Conservation (phyloP, 306 rosid species). For the Begonia peltatifolia region DNA sequence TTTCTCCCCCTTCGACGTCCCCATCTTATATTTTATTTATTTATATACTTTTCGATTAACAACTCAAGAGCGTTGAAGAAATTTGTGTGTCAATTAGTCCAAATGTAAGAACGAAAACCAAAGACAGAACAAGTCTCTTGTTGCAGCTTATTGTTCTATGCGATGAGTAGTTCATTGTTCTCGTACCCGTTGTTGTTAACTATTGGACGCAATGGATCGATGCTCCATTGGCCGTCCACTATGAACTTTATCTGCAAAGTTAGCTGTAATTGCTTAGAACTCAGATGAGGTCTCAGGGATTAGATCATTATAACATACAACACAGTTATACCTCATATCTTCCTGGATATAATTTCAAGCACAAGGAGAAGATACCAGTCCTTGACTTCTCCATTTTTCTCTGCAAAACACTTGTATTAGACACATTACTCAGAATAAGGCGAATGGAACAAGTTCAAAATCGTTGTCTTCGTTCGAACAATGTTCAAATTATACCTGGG, state of each 20-base stretch:
- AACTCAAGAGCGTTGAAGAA: too few relatives aligned
- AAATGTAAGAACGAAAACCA: too few relatives aligned
- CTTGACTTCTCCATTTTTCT: constrained; percentile 63
- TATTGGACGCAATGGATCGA: constrained; percentile 66
- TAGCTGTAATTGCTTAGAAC: too few relatives aligned
- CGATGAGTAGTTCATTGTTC: constrained; percentile 53
- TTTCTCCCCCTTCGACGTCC: too few relatives aligned
- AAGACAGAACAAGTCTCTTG: too few relatives aligned
- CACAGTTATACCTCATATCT: constrained; percentile 54
- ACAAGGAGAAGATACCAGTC: constrained; percentile 50
- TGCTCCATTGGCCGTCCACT: constrained; percentile 84
- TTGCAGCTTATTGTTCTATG: constrained; percentile 4
- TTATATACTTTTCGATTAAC: too few relatives aligned
- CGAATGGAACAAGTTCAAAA: not conserved
- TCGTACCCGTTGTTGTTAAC: constrained; percentile 38
- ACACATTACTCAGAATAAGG: constrained; percentile 8
- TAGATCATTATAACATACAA: too few relatives aligned
- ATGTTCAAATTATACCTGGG: constrained; percentile 39
- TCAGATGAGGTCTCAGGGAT: too few relatives aligned
- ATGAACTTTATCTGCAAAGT: constrained; percentile 70
- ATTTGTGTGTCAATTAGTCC: too few relatives aligned
- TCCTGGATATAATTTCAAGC: constrained; percentile 81
- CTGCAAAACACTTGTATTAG: constrained; percentile 18
- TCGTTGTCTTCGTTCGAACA: not conserved
- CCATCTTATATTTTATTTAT: too few relatives aligned